Evolutionary conservation across 2,329 filamentous ascomycete genomes (phyloP), one percentile per base, ranked within the genome.

Genomic region (Arthrobotrys megalospora): DNA sequence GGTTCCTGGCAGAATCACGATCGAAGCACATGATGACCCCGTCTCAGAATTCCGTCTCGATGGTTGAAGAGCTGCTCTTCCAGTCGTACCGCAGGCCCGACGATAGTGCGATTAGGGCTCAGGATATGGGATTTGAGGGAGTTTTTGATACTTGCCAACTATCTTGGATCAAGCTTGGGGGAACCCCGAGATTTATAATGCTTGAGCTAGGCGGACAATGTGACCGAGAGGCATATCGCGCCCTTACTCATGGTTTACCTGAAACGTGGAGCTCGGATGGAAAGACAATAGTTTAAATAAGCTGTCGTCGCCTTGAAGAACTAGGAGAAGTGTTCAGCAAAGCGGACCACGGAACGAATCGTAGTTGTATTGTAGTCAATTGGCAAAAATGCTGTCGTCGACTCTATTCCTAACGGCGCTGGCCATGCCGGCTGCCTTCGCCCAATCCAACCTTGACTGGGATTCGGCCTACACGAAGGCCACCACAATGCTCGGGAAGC

Each of bases 391-490:
- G 75, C 28, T 78, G 52, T 55, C 75, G 11, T 78, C 75, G n/a
- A 60, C 53, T 32, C 36, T 78, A 8, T 38, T 67, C 6, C 24
- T 78, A 24, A 48, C 75, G 19, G 45, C 67, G 24, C 50, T 66
- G 52, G 62, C 53, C 7, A 19, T 78, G 67, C 75, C 75, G 12
- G 67, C 52, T 3, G 75, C 67, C 28, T 72, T 62, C 38, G 75
- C 75, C 10, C 75, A 78, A 41, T 77, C 73, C 32, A 65, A 34
- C 10, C 73, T 77, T 47, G 86, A 88, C 52, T 97, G 94, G 94
- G 87, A 89, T 67, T 88, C 90, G 6, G 93, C 93, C 45, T 94
- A 97, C 81, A 86, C 85, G 19, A 91, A 92, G 84, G 94, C 94
- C 0, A 90, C 89, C 81, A 89, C 87, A 1, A 95, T 97, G 82